A percentile compares a stretch with the other conserved stretches of the same genome.
Evolutionary conservation across 768 basidiomycete species (phyloP).

Genomic region (Russula abietina): DNA sequence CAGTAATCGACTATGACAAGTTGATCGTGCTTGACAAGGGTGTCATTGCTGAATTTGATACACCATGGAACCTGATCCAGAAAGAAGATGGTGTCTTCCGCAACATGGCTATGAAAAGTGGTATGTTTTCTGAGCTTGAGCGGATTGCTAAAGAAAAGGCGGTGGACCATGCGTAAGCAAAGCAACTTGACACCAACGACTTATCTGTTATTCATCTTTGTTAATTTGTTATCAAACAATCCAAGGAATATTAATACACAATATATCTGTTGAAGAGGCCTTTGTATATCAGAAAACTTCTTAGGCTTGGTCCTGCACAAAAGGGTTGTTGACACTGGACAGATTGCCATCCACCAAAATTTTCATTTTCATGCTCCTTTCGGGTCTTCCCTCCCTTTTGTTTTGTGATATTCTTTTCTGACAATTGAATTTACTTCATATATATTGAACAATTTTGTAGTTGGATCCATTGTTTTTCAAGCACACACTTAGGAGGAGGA

Average conservation of each 20-base stretch:
- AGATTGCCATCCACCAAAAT: no score
- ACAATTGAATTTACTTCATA: no score
- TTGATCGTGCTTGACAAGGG: constrained; percentile 77
- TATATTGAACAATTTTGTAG: no score
- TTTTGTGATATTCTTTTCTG: no score
- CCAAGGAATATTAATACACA: neutral
- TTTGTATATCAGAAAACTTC: no score
- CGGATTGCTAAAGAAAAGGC: constrained; percentile 45
- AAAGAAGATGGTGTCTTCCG: constrained; percentile 45
- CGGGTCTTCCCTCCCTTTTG: no score
- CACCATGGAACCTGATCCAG: constrained; percentile 44
- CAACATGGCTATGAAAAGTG: constrained; percentile 55
- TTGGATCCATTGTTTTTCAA: no score
- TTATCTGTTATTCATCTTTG: neutral
- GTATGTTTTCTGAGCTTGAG: constrained; percentile 57
- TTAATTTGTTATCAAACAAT: neutral
- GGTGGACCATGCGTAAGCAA: neutral
- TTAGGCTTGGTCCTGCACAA: no score
- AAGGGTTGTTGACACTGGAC: no score
- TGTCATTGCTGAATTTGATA: constrained; percentile 43
- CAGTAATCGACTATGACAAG: constrained; percentile 76
- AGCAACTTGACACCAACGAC: neutral
- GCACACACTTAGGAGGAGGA: no score
- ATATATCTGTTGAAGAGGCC: no score
- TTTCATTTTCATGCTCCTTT: no score